A percentile compares a stretch with the other conserved stretches of the same genome.
These are phyloP conservation scores for Syzygium aromaticum DNA, from an alignment of 345 rosid genomes.

Conservation along the genomic window DNA sequence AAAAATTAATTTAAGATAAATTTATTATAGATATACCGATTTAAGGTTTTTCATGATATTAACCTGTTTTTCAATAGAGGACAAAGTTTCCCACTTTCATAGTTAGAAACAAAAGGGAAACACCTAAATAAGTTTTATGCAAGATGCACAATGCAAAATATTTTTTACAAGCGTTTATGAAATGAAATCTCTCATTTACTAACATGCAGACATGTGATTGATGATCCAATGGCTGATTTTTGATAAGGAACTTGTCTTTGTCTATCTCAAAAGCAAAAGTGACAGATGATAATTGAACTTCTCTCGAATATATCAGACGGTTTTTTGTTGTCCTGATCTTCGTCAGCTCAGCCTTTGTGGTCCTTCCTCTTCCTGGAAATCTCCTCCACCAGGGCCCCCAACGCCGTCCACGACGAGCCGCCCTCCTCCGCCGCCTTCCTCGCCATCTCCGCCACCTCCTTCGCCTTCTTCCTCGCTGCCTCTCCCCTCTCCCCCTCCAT, in stretches of 20 bases:
- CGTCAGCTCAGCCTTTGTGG: not conserved
- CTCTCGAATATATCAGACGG: not conserved
- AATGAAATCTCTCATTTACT: not conserved
- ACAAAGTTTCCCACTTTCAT: not conserved
- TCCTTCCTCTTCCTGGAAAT: not conserved
- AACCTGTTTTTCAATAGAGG: no score
- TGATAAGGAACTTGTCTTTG: not conserved
- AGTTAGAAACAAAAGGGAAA: not conserved
- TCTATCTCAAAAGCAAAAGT: not conserved
- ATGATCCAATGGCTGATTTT: not conserved
- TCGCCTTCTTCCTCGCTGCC: slow-evolving; percentile 29
- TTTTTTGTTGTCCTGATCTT: not conserved
- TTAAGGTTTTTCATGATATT: no score
- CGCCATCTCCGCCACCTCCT: slow-evolving; percentile 34
- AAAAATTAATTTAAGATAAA: no score
- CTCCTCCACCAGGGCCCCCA: slow-evolving; percentile 30
- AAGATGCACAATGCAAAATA: not conserved
- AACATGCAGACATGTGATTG: not conserved
- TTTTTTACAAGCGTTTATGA: not conserved
- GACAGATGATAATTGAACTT: not conserved
- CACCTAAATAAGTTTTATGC: not conserved
- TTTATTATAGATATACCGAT: no score
- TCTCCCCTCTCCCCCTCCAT: slow-evolving; percentile 62
- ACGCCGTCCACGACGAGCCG: slow-evolving; percentile 60
- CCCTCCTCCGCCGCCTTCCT: slow-evolving; percentile 34